phyloP scores from a whole-genome alignment of 1,284 basidiomycete species.

The Cronartium ribicola region DNA sequence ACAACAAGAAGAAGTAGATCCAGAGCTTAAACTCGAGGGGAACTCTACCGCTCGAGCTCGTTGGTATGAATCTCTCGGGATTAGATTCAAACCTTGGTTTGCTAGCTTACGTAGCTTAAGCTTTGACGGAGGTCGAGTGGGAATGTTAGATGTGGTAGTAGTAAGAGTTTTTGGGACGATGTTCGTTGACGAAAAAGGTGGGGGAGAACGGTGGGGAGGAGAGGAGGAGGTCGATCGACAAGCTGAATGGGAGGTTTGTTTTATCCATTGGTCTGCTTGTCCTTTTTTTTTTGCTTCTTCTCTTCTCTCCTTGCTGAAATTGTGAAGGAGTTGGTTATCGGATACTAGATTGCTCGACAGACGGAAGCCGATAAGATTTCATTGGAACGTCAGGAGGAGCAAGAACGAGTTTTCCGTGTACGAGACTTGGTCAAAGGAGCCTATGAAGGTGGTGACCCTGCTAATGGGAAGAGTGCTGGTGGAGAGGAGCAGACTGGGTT shows the following conservation, averaged over 20 bases:
- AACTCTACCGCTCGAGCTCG: conserved; percentile 19
- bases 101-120: conserved; percentile 11
- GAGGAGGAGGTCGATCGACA: conserved; percentile 21
- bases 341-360: conserved; percentile 17
- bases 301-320: neutral
- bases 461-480: neutral
- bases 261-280: neutral
- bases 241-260: conserved; percentile 28
- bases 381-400: conserved; percentile 19
- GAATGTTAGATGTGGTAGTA: conserved; percentile 27
- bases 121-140: conserved; percentile 28
- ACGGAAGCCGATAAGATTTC: conserved; percentile 7
- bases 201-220: conserved; percentile 14
- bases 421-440: neutral
- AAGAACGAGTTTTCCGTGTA: neutral
- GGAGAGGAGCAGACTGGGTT: conserved; percentile 11
- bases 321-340: neutral
- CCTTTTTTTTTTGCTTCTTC: neutral
- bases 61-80: conserved; percentile 27
- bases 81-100: conserved; percentile 12
- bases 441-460: neutral
- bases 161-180: conserved; percentile 4
- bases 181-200: conserved; percentile 30
- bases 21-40: conserved; percentile 17
- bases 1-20: neutral